Base-by-base conservation (phyloP, 2,329 filamentous ascomycete species). In the Rhynchosporium agropyri region DNA sequence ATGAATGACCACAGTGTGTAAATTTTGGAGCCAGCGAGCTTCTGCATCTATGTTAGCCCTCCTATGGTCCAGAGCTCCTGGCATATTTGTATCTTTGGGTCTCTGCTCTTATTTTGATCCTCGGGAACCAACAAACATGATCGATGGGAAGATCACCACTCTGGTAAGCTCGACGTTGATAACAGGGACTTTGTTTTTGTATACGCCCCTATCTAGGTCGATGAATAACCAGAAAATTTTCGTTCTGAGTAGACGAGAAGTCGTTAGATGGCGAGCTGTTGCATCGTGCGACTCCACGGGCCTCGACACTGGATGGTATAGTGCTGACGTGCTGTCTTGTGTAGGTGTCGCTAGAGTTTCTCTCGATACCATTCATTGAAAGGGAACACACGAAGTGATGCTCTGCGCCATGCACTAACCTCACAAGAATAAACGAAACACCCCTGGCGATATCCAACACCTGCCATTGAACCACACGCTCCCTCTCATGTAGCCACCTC, bases 61-160 rank as follows among this genome's bases (percentile, higher is more conserved):
- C 69, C 68, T 13, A 66, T 53, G 26, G 68, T 70, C 71, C 66
- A 72, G 12, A 69, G 42, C 15, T 63, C 49, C 2, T 53, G 29
- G 6, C 68, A 64, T 0, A 65, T 65, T 33, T 61, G 60, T 29
- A 26, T 29, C n/a, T 5, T 33, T 4, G 50, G 40, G 20, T n/a
- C 28, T 10, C n/a, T 38, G 33, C 33, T 28, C 6, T 31, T 54
- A 33, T 33, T 54, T 5, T 28, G 46, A 69, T 60, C 26, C 58
- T 66, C 1, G 68, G 65, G 29, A 64, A 64, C 70, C 69, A 72
- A 49, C 67, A 71, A 9, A 69, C 71, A 48, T 70, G 60, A 26
- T 65, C 54, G 28, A 70, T 36, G 9, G 31, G 40, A 15, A 73
- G 60, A 1, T 8, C 56, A 2, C 69, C 70, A n/a, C 43, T 49